phyloP scores from a whole-genome alignment of 805 yeast species.

The Wickerhamomyces pijperi region DNA sequence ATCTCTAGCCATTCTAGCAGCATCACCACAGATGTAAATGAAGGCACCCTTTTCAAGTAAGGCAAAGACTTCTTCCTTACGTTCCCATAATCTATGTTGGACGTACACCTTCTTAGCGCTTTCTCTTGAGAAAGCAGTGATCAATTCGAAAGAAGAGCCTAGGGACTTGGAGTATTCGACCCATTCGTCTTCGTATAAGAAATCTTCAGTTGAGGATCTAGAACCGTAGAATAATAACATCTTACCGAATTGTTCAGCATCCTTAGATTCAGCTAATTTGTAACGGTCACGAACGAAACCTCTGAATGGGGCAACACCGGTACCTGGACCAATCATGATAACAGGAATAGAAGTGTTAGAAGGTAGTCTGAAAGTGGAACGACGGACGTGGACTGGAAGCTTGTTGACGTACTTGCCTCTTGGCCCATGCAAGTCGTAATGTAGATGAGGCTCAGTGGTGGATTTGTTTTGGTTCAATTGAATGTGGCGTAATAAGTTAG shows the following conservation, averaged over 20 bases:
- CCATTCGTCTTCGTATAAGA: constrained; percentile 87
- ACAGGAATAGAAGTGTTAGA: constrained; percentile 73
- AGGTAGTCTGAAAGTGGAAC: constrained; percentile 91
- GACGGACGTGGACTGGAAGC: constrained; percentile 86
- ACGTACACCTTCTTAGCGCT: constrained; percentile 59
- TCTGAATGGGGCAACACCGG: constrained; percentile 97
- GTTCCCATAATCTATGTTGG: constrained; percentile 61
- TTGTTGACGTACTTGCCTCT: constrained; percentile 40
- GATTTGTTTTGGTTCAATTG: constrained; percentile 46
- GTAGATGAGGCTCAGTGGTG: constrained; percentile 31
- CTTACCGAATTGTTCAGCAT: constrained; percentile 47
- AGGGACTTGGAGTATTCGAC: constrained; percentile 50
- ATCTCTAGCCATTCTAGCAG: constrained; percentile 89
- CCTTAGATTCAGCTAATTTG: constrained; percentile 34
- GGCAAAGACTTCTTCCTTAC: constrained; percentile 28
- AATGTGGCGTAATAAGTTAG: constrained; percentile 73
- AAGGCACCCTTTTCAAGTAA: constrained; percentile 67
- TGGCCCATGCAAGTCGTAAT: constrained; percentile 79
- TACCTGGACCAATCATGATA: constrained; percentile 94
- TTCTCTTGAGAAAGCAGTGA: constrained; percentile 84
- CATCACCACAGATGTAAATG: constrained; percentile 96
- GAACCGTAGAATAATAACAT: constrained; percentile 79
- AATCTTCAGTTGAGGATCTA: constrained; percentile 71
- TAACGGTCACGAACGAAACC: constrained; percentile 87
- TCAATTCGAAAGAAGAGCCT: constrained; percentile 49